Conservation (phyloP, 148 eudicot genomes). For the Oxyria digyna region DNA sequence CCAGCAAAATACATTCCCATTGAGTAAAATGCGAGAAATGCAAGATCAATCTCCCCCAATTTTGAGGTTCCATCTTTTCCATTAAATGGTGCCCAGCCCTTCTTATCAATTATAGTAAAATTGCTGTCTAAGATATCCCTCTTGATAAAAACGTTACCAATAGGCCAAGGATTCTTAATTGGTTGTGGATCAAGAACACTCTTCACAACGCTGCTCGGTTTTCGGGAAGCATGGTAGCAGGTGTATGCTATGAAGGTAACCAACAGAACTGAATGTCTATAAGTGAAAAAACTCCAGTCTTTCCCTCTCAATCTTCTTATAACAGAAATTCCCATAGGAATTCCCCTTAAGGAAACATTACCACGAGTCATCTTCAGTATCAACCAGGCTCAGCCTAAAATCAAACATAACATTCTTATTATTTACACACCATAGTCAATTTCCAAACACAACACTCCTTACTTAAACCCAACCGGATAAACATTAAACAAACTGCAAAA, state of each 20-base stretch:
- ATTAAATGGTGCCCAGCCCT: slow-evolving; percentile 87
- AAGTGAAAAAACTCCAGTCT: slow-evolving; percentile 65
- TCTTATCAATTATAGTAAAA: slow-evolving; percentile 1
- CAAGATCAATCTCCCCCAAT: slow-evolving; percentile 84
- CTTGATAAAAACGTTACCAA: slow-evolving; percentile 45
- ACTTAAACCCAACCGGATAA: no score
- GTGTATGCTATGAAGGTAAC: slow-evolving; percentile 84
- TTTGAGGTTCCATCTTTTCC: slow-evolving; percentile 55
- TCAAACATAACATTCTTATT: not conserved
- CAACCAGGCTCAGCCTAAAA: slow-evolving; percentile 12
- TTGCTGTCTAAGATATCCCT: slow-evolving; percentile 14
- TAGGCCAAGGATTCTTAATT: slow-evolving; percentile 46
- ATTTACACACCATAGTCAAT: not conserved
- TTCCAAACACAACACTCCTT: no score
- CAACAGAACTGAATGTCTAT: slow-evolving; percentile 55
- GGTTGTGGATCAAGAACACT: slow-evolving; percentile 72
- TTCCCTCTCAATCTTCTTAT: slow-evolving; percentile 49
- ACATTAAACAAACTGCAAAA: not conserved
- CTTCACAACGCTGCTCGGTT: slow-evolving; percentile 91
- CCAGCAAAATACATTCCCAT: slow-evolving; percentile 91
- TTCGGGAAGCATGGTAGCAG: slow-evolving; percentile 88
- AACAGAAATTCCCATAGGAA: slow-evolving; percentile 62
- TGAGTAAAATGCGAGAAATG: slow-evolving; percentile 76
- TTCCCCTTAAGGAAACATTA: slow-evolving; percentile 23
- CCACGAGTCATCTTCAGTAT: slow-evolving; percentile 21